A percentile compares a stretch with the other conserved stretches of the same genome.
Evolutionary conservation across 2,329 filamentous ascomycete genomes (phyloP).

Genomic region (Chrysoporthe puriensis): DNA sequence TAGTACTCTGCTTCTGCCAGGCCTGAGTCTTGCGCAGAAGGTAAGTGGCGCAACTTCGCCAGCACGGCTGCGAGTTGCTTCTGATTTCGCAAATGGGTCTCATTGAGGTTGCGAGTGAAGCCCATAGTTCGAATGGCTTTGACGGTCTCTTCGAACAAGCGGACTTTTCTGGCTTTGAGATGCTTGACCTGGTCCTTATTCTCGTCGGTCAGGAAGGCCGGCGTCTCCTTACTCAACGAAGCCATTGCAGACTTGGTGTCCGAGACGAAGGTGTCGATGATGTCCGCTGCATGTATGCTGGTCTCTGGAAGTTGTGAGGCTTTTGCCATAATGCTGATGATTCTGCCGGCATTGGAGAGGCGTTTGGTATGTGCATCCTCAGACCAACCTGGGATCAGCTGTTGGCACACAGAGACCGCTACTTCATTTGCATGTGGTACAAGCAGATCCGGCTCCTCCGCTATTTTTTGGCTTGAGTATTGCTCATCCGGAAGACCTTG

Average conservation of each 20-base stretch:
- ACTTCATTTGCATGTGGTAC: conserved; percentile 40
- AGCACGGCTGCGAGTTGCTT: conserved; percentile 72
- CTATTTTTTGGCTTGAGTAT: conserved; percentile 24
- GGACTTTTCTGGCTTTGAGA: conserved; percentile 87
- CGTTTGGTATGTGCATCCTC: conserved; percentile 54
- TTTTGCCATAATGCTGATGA: conserved; percentile 74
- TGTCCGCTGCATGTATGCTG: conserved; percentile 58
- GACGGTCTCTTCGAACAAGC: conserved; percentile 86
- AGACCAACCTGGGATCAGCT: conserved; percentile 44
- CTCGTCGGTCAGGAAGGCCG: conserved; percentile 78
- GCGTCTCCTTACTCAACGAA: conserved; percentile 83
- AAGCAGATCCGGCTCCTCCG: neutral
- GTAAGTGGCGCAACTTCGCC: conserved; percentile 54
- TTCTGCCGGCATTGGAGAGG: conserved; percentile 71
- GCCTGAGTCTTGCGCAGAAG: conserved; percentile 35
- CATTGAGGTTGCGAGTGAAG: conserved; percentile 79
- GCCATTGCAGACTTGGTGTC: conserved; percentile 70
- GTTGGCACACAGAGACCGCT: conserved; percentile 39
- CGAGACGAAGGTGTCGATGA: conserved; percentile 69
- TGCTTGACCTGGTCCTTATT: conserved; percentile 85
- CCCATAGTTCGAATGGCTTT: conserved; percentile 87
- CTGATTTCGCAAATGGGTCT: conserved; percentile 74
- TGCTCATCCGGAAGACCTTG: conserved; percentile 61
- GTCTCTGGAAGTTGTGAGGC: conserved; percentile 58
- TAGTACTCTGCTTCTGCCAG: conserved; percentile 65